Evolutionary conservation across 176 grass and related monocot species (phyloP).

Genomic region (Zea mays): Zm-B73-REFERENCE-NAM-5.0 NC_050096.1:17843001-17843500

Average conservation of each 20-base stretch:
- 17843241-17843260: constrained; percentile 22
- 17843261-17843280: constrained; percentile 11
- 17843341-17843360: constrained; percentile 71
- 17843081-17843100: constrained; percentile 25
- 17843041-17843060: constrained; percentile 78
- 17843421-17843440: constrained; percentile 22
- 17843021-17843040: constrained; percentile 64
- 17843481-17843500: constrained; percentile 97
- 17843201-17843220: constrained; percentile 75
- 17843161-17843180: constrained; percentile 77
- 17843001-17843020: constrained; percentile 75
- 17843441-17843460: constrained; percentile 17
- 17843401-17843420: constrained; percentile 13
- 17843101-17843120: constrained; percentile 38
- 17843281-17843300: constrained; percentile 31
- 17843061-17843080: constrained; percentile 19
- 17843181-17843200: constrained; percentile 69
- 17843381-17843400: constrained; percentile 85
- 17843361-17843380: constrained; percentile 66
- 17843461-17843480: constrained; percentile 39
- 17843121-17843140: constrained; percentile 41
- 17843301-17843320: constrained; percentile 23
- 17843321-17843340: constrained; percentile 90
- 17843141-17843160: constrained; percentile 82
- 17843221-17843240: constrained; percentile 9